Evolutionary conservation across 495 filamentous ascomycete species (phyloP), one percentile per base, ranked within the genome.

Genomic region (Penicillium psychrofluorescens): DNA sequence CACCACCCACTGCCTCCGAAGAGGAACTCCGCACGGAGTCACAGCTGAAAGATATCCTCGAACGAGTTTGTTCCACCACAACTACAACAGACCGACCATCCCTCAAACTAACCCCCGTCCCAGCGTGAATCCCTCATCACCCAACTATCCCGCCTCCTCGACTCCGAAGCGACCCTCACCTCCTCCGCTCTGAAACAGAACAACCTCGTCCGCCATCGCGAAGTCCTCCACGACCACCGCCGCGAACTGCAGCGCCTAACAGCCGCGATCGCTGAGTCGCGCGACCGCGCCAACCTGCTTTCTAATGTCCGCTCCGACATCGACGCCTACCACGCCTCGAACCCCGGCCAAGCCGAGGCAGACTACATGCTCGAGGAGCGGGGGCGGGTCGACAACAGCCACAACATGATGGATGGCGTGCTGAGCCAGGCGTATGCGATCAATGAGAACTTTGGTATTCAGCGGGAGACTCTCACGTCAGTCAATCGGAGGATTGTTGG

Each of bases 341-440:
- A 94, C 64, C 86, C 88, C 7, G 85, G 77, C 42, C 78, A 75
- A 6, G 86, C 81, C 32, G 92, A 96, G 66, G 86, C 87, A 13
- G 91, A 97, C 35, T 97, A 95, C 70, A 95, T 99, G 90, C 77
- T 97, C 13, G 86, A 87, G 53, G 92, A 99, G 77, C 77, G 92
- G 27, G 63, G 70, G 38, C 75, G 83, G 45, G 79, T 99, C 55
- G 94, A 99, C 51, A 77, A 85, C 54, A 90, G 86, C 55, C 83
- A 96, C 58, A 84, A 80, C 40, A 77, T 92, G 64, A 86, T 86
- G 33, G 92, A 99, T 58, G 83, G 81, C 43, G 90, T 99, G 35
- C 71, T 99, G 46, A 91, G 85, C 64, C 94, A 96, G 75, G 92
- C 92, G 22, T 97, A 99, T 70, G 90, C 91, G 14, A 89, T 96